Conservation (phyloP, 2,329 filamentous ascomycete genomes). For the Juglanconis juglandina region DNA sequence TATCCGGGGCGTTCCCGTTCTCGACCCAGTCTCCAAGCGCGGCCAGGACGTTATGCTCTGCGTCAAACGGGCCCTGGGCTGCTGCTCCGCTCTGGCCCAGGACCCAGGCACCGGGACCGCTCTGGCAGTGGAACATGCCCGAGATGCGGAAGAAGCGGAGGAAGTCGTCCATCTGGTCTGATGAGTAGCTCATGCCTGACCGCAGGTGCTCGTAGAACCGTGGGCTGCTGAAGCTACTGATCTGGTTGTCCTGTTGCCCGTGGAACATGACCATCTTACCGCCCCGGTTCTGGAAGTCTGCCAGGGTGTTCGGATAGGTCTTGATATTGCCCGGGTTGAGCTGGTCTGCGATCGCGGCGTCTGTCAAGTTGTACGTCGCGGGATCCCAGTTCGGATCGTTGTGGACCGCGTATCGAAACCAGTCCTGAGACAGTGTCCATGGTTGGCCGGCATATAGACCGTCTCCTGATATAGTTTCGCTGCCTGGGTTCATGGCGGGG, state of each 20-base stretch:
- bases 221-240: slow-evolving; percentile 40
- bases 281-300: slow-evolving; percentile 33
- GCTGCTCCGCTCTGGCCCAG: slow-evolving; percentile 25
- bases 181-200: slow-evolving; percentile 35
- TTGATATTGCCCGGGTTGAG: slow-evolving; percentile 23
- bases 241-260: slow-evolving; percentile 40
- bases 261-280: slow-evolving; percentile 46
- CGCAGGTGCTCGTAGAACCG: slow-evolving; percentile 47
- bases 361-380: slow-evolving; percentile 32
- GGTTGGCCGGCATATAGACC: slow-evolving; percentile 36
- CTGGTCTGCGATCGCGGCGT: slow-evolving; percentile 26
- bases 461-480: slow-evolving; percentile 34
- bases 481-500: slow-evolving; percentile 48
- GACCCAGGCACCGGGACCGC: slow-evolving; percentile 38
- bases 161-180: slow-evolving; percentile 36
- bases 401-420: slow-evolving; percentile 45
- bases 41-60: slow-evolving; percentile 40
- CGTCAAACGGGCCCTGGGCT: slow-evolving; percentile 25
- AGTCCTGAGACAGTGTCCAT: slow-evolving; percentile 42
- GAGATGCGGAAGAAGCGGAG: slow-evolving; percentile 51
- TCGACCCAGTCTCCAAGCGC: slow-evolving; percentile 47
- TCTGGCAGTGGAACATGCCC: slow-evolving; percentile 49
- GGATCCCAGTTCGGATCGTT: slow-evolving; percentile 40
- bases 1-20: slow-evolving; percentile 37
- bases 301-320: slow-evolving; percentile 34